Base-by-base conservation (phyloP, 257 asterid species). In the Solanum habrochaites region DNA sequence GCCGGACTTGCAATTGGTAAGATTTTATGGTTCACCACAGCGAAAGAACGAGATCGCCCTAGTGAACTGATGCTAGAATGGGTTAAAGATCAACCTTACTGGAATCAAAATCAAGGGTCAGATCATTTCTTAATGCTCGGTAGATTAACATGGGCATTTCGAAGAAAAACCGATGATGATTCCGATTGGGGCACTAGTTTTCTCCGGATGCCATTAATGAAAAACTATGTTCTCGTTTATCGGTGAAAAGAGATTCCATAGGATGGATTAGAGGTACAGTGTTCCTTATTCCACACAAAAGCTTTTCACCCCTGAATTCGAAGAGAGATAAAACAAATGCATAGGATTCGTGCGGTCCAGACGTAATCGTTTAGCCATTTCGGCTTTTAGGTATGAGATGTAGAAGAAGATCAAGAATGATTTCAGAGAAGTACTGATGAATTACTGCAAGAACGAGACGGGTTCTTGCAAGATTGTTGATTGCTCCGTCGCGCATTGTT, bases 131-230 rank as follows among this genome's bases (percentile, higher is more conserved):
- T 88, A 7, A 70, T 92, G n/a, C 70, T 92, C 3, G 94, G 94
- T 12, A 73, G 98, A 43, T 86, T 93, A 86, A 94, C 98, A 3
- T 94, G 98, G 98, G 98, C 93, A 81, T 94, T 94, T 83, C 93
- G 97, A 11, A 89, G 94, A 40, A 86, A 90, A 15, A 90, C 92
- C 10, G 93, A 94, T 81, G 92, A 86, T 43, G 93, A 83, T 20
- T 27, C 66, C 2, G 80, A 85, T 52, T 94, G 97, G 97, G 97
- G 97, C 83, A 91, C 96, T 31, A 90, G 90, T 21, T 90, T 88
- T 14, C 89, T 93, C 1, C 89, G 92, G 91, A 93, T 91, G 94
- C 93, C 93, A 2, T 87, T 86, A 77, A 94, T 94, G 96, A 89
- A 88, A 52, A 86, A 77, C 23, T n/a, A n/a, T n/a, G 94, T 93